Conservation (phyloP, 2,329 filamentous ascomycete species). For the Lithohypha guttulata region DNA sequence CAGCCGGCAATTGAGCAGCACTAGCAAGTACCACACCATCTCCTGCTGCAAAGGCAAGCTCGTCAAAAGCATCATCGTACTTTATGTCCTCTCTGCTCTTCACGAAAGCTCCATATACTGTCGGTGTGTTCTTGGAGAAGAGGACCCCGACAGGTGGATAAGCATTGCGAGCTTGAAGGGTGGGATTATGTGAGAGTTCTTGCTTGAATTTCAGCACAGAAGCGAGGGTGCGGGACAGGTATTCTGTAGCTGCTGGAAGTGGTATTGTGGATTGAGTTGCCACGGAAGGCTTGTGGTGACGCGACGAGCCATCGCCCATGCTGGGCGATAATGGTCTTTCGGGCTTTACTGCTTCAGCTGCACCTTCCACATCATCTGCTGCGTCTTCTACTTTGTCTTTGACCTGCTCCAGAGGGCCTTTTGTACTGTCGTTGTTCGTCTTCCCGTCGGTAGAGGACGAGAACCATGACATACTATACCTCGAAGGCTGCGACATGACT, state of each 20-base stretch:
- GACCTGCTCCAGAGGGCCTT: not conserved
- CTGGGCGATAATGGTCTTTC: conserved; percentile 14
- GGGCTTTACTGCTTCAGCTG: conserved; percentile 13
- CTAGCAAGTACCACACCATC: conserved; percentile 82
- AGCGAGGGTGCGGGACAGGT: conserved; percentile 63
- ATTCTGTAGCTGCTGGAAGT: conserved; percentile 46
- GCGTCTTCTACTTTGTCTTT: conserved; percentile 7
- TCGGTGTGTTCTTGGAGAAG: conserved; percentile 78
- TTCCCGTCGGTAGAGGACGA: conserved; percentile 16
- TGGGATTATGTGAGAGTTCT: conserved; percentile 54
- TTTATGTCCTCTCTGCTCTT: conserved; percentile 61
- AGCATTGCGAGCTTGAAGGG: conserved; percentile 52
- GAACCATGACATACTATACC: conserved; percentile 11
- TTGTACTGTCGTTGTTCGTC: conserved; percentile 5
- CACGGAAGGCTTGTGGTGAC: conserved; percentile 23
- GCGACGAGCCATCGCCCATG: conserved; percentile 13
- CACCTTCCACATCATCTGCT: conserved; percentile 23
- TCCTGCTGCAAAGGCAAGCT: conserved; percentile 73
- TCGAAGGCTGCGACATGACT: not conserved
- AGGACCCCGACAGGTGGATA: conserved; percentile 78
- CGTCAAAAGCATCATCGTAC: conserved; percentile 68
- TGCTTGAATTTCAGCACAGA: conserved; percentile 65
- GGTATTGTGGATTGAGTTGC: conserved; percentile 39
- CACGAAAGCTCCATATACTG: conserved; percentile 72
- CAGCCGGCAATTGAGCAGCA: conserved; percentile 73